Percentiles rank a stretch among this genome's conserved stretches.
These are phyloP conservation scores for Blastobotrys mokoenaii DNA, from an alignment of 805 yeast genomes.

Conservation along the genomic window DNA sequence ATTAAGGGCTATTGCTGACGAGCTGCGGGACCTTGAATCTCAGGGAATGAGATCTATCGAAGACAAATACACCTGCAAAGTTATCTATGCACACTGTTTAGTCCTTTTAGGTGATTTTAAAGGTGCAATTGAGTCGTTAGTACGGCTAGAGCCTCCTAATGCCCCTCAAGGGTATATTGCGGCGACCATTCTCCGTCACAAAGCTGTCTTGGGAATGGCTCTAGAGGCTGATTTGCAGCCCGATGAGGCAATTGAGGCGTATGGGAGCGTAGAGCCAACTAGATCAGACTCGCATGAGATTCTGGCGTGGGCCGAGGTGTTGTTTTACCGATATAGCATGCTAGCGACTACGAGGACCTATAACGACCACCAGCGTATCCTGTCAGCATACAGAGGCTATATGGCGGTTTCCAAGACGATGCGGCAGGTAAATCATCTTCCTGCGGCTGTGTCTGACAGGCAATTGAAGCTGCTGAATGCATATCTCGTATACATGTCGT, in stretches of 20 bases:
- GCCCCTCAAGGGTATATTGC: too few relatives aligned
- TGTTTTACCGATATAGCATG: conserved; percentile 20
- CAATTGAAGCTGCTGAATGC: neutral
- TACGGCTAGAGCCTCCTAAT: neutral
- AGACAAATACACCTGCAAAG: conserved; percentile 8
- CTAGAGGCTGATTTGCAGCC: conserved; percentile 13
- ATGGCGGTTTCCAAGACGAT: conserved; percentile 8
- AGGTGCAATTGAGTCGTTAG: conserved; percentile 11
- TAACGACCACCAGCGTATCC: conserved; percentile 9
- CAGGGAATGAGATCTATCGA: neutral
- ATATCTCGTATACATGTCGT: conserved; percentile 4
- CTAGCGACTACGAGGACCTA: conserved; percentile 10
- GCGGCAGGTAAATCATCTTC: conserved; percentile 5
- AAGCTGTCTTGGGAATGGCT: conserved; percentile 20
- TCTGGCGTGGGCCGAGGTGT: conserved; percentile 35
- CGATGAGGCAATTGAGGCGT: conserved; percentile 16
- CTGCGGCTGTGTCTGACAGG: neutral
- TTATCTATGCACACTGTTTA: conserved; percentile 14
- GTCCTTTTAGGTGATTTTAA: conserved; percentile 13
- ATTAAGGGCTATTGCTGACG: neutral
- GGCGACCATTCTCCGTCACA: neutral
- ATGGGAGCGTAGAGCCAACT: conserved; percentile 6
- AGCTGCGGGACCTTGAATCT: too few relatives aligned
- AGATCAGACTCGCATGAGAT: conserved; percentile 24
- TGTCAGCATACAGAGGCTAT: conserved; percentile 12